These are phyloP conservation scores for Clitopilus hobsonii DNA, from an alignment of 768 basidiomycete genomes.

Conservation along the genomic window DNA sequence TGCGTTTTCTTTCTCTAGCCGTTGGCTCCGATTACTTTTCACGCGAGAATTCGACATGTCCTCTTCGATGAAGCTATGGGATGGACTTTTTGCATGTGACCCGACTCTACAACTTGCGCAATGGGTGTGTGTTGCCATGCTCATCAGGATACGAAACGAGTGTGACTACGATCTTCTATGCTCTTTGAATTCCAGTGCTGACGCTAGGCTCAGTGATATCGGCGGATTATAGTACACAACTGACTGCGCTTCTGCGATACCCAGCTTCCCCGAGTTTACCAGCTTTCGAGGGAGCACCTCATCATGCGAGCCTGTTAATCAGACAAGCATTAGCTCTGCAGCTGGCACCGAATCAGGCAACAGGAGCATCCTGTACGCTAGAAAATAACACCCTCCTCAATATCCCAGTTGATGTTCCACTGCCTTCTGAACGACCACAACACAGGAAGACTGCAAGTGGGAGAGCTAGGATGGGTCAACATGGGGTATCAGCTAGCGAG, in stretches of 20 bases:
- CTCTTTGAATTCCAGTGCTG: conserved; percentile 9
- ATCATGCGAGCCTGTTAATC: conserved; percentile 68
- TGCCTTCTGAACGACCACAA: conserved; percentile 30
- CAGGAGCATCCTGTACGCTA: conserved; percentile 71
- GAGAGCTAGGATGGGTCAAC: conserved; percentile 5
- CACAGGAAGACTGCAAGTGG: conserved; percentile 30
- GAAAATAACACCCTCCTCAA: conserved; percentile 80
- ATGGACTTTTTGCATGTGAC: conserved; percentile 89
- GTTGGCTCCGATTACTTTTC: conserved; percentile 92
- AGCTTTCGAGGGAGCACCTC: conserved; percentile 32
- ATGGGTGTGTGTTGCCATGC: conserved; percentile 92
- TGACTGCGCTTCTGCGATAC: conserved; percentile 84
- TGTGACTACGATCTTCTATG: conserved; percentile 35
- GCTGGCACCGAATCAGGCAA: conserved; percentile 66
- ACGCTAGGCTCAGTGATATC: conserved; percentile 58
- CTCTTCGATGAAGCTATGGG: conserved; percentile 90
- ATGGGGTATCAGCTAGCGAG: not conserved
- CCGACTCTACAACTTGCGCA: conserved; percentile 71
- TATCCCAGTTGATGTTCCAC: conserved; percentile 65
- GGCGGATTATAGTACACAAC: conserved; percentile 80
- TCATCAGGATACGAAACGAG: conserved; percentile 88
- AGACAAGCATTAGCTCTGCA: conserved; percentile 81
- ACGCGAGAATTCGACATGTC: conserved; percentile 84
- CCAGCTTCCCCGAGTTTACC: conserved; percentile 46
- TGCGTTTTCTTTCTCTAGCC: conserved; percentile 39